Evolutionary conservation across 768 basidiomycete species (phyloP).

Genomic region (Lactarius hengduanensis): DNA sequence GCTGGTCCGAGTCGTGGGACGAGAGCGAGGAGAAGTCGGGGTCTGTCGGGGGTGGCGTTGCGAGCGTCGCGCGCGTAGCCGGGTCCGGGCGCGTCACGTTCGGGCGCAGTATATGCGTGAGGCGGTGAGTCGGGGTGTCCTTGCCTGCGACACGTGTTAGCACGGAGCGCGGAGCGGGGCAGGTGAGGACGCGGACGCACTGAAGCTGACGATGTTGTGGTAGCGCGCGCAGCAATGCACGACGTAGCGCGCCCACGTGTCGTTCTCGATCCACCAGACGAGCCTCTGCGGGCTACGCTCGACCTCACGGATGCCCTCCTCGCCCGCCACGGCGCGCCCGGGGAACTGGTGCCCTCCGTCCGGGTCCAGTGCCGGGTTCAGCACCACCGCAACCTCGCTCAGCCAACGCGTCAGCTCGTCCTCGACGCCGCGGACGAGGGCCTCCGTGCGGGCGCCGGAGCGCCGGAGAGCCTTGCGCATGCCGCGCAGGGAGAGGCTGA

Average conservation of each 20-base stretch:
- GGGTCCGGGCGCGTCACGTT: constrained; percentile 64
- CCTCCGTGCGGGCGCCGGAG: constrained; percentile 56
- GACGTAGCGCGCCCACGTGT: constrained; percentile 75
- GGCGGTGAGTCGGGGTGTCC: constrained; percentile 51
- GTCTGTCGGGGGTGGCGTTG: constrained; percentile 76
- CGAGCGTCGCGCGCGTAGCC: constrained; percentile 42
- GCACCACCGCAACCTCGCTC: constrained; percentile 50
- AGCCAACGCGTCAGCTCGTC: constrained; percentile 64
- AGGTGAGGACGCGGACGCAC: constrained; percentile 44
- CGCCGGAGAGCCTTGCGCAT: constrained; percentile 66
- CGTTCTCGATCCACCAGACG: constrained; percentile 69
- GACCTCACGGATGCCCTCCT: constrained; percentile 60
- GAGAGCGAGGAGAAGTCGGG: constrained; percentile 52
- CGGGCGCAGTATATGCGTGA: constrained; percentile 80
- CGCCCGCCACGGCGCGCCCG: constrained; percentile 51
- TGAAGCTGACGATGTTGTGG: constrained; percentile 78
- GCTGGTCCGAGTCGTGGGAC: constrained; percentile 49
- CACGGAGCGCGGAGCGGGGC: background rate
- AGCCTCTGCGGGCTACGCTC: constrained; percentile 62
- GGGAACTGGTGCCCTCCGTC: constrained; percentile 33
- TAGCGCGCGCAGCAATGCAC: constrained; percentile 82
- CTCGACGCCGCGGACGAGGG: constrained; percentile 69
- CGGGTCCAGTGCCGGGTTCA: constrained; percentile 49
- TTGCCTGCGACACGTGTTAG: constrained; percentile 44
- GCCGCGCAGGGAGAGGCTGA: constrained; percentile 73